Base-by-base conservation (phyloP, 164 flowering plant species). In the Litsea cubeba region DNA sequence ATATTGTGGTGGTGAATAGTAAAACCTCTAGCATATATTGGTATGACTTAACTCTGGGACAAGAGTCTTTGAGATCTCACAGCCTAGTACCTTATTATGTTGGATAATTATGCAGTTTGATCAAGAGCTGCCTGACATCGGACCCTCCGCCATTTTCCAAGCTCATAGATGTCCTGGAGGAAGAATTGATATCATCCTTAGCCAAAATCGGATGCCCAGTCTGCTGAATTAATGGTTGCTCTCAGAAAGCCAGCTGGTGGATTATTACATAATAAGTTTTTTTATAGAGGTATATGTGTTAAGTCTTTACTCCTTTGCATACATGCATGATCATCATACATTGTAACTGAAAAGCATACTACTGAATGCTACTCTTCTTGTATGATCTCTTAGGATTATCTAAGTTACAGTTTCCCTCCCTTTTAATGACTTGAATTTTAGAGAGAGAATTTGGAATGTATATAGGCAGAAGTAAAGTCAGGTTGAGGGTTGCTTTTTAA, bases 101-200 rank as follows among this genome's bases (percentile, higher is more conserved):
- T 18, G 18, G 5, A 10, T 72, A 12, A 23, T 10, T 70, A 17
- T 66, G 68, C 81, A 85, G 88, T 68, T 74, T 85, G 74, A 80
- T 83, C 70, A 66, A 69, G 76, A 1, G 60, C 1, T 81, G 87
- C 78, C 73, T 71, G 28, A 82, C 74, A 24, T 64, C 70, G 30
- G 81, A 81, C 26, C 79, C 75, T 71, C 83, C 81, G 0, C 1
- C 82, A 65, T 86, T 86, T 73, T 71, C 58, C 32, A n/a, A n/a
- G 14, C 32, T 81, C 26, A 86, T 84, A 54, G 70, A 35, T 51
- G 69, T 66, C 25, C 82, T 83, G 17, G 88, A 86, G 65, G 86
- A 84, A 75, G 85, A 67, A 8, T 82, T 76, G 17, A 3, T 50
- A 6, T 26, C 63, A 22, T 54, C 60, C 60, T 62, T 70, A n/a